phyloP scores from a whole-genome alignment of 1,284 basidiomycete genomes.

The Irpex sp. region DNA sequence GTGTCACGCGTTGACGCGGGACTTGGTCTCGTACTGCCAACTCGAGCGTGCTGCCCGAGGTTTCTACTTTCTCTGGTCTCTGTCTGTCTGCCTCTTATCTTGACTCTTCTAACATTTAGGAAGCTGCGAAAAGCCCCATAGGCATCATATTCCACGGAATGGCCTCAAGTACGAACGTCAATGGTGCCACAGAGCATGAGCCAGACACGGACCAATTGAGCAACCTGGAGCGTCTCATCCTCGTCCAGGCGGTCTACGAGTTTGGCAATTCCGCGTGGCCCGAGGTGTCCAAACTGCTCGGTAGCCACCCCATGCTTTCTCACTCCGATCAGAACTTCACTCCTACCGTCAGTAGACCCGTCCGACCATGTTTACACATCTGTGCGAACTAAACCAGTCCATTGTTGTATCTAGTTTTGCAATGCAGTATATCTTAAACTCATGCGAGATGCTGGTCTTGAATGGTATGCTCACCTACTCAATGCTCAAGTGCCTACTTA shows the following conservation, averaged over 20 bases:
- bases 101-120: background rate
- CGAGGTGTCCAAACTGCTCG: slow-evolving; percentile 61
- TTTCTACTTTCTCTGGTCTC: background rate
- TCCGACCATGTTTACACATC: slow-evolving; percentile 15
- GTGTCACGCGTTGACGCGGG: background rate
- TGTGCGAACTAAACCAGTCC: slow-evolving; percentile 17
- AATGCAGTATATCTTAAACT: slow-evolving; percentile 61
- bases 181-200: slow-evolving; percentile 2
- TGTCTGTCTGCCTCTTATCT: background rate
- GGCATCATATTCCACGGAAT: background rate
- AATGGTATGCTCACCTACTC: slow-evolving; percentile 41
- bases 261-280: slow-evolving; percentile 76
- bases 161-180: slow-evolving; percentile 4
- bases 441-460: slow-evolving; percentile 64
- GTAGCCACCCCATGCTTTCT: slow-evolving; percentile 61
- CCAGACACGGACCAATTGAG: slow-evolving; percentile 11
- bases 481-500: background rate
- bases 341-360: slow-evolving; percentile 45
- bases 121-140: background rate
- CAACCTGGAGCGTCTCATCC: slow-evolving; percentile 65
- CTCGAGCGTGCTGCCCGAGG: background rate
- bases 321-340: slow-evolving; percentile 66
- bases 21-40: background rate
- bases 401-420: slow-evolving; percentile 50
- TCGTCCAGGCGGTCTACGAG: slow-evolving; percentile 84